phyloP scores from a whole-genome alignment of 2,329 filamentous ascomycete species.

The Drechslerella coelobrocha region DNA sequence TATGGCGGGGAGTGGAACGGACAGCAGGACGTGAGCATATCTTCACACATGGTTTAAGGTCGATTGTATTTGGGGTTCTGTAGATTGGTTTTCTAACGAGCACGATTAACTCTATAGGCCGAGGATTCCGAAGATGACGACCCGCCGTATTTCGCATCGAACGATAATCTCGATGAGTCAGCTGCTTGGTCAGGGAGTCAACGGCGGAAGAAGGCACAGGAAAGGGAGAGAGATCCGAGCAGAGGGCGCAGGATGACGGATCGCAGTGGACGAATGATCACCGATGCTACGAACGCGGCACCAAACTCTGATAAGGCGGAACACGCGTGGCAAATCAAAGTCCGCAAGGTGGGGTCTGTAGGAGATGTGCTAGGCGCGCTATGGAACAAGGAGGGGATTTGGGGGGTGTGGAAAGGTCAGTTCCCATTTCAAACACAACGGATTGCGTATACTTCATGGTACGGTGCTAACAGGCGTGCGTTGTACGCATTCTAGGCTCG shows the following conservation, averaged over 20 bases:
- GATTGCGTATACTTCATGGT: not conserved
- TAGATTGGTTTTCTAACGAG: no score
- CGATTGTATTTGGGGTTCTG: not conserved
- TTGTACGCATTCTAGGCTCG: slow-evolving; percentile 62
- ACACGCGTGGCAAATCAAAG: slow-evolving; percentile 76
- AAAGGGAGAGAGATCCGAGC: slow-evolving; percentile 40
- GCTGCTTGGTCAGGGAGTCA: slow-evolving; percentile 56
- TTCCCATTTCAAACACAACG: not conserved
- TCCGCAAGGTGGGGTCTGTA: slow-evolving; percentile 46
- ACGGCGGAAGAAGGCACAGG: slow-evolving; percentile 21
- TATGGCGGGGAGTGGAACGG: slow-evolving; percentile 49
- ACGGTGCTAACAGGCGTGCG: not conserved
- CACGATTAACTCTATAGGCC: slow-evolving; percentile 69
- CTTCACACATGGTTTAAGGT: not conserved
- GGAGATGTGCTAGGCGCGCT: slow-evolving; percentile 80
- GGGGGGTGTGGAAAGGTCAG: slow-evolving; percentile 84
- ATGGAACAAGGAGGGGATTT: slow-evolving; percentile 86
- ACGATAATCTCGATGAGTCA: slow-evolving; percentile 54
- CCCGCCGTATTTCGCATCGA: slow-evolving; percentile 81
- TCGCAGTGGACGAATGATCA: slow-evolving; percentile 61
- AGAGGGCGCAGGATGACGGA: slow-evolving; percentile 58
- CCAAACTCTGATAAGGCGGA: slow-evolving; percentile 73
- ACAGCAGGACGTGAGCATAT: slow-evolving; percentile 22
- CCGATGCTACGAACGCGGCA: slow-evolving; percentile 56
- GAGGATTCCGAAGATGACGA: slow-evolving; percentile 73